These are phyloP conservation scores for Fusarium veterinarium DNA, from an alignment of 2,329 filamentous ascomycete species.

Conservation along the genomic window DNA sequence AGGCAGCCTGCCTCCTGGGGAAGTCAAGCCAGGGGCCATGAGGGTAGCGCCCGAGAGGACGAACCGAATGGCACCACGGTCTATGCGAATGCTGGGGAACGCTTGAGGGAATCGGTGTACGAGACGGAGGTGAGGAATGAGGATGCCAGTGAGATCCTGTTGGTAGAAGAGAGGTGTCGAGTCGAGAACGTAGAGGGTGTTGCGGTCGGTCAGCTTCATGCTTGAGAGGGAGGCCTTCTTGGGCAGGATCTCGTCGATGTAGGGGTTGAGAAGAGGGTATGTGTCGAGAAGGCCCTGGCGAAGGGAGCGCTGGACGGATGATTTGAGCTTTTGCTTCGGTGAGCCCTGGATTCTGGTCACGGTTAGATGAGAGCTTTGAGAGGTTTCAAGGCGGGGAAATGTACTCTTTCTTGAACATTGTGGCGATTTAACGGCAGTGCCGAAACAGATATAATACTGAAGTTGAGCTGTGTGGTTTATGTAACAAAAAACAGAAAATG, in stretches of 20 bases:
- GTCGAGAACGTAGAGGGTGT: slow-evolving; percentile 87
- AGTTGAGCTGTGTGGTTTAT: not conserved
- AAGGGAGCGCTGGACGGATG: slow-evolving; percentile 88
- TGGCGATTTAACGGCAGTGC: slow-evolving; percentile 48
- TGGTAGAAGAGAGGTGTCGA: slow-evolving; percentile 90
- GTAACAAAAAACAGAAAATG: not conserved
- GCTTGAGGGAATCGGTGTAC: slow-evolving; percentile 89
- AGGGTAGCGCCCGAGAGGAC: slow-evolving; percentile 92
- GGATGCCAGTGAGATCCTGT: slow-evolving; percentile 76
- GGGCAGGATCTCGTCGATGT: slow-evolving; percentile 94
- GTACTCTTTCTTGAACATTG: slow-evolving; percentile 96
- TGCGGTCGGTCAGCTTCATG: slow-evolving; percentile 92
- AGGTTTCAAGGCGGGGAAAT: slow-evolving; percentile 43
- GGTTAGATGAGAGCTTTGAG: slow-evolving; percentile 33
- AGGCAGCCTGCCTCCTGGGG: slow-evolving; percentile 82
- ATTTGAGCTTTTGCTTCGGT: slow-evolving; percentile 96
- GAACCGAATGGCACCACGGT: slow-evolving; percentile 96
- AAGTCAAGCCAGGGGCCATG: slow-evolving; percentile 95
- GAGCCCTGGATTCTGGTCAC: slow-evolving; percentile 69
- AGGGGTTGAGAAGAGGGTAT: slow-evolving; percentile 85
- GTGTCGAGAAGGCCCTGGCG: slow-evolving; percentile 84
- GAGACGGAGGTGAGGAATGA: slow-evolving; percentile 88
- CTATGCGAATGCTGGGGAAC: slow-evolving; percentile 88
- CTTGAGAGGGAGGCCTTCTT: slow-evolving; percentile 93
- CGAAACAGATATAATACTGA: not conserved